phyloP scores from a whole-genome alignment of 495 filamentous ascomycete genomes.

The Trichoderma gamsii region DNA sequence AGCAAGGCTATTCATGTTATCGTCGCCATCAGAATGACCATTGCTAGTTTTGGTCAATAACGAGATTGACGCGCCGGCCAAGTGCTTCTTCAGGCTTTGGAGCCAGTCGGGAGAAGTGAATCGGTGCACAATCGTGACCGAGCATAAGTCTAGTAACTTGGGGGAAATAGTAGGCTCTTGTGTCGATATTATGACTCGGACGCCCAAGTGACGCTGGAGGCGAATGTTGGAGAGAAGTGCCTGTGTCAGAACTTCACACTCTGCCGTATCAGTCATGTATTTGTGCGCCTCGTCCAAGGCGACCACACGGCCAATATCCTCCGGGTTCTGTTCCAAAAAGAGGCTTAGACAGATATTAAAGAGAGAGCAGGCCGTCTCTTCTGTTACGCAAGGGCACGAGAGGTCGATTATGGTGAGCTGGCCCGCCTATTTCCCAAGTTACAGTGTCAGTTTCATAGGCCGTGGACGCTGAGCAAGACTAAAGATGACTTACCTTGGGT shows the following conservation, averaged over 20 bases:
- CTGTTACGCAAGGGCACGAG: slow-evolving; percentile 63
- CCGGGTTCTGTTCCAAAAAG: slow-evolving; percentile 48
- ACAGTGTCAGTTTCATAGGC: slow-evolving; percentile 13
- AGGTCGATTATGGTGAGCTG: slow-evolving; percentile 68
- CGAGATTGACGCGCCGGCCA: slow-evolving; percentile 45
- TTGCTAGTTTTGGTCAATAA: slow-evolving; percentile 8
- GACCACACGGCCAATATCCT: slow-evolving; percentile 33
- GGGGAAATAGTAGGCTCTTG: slow-evolving; percentile 75
- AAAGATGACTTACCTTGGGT: slow-evolving; percentile 21
- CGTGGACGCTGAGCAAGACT: slow-evolving; percentile 1
- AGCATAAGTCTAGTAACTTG: slow-evolving; percentile 61
- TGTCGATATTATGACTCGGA: slow-evolving; percentile 64
- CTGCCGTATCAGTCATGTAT: slow-evolving; percentile 35
- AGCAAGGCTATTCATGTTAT: slow-evolving; percentile 9
- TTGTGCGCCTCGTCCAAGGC: slow-evolving; percentile 40
- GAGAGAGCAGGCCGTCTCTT: slow-evolving; percentile 58
- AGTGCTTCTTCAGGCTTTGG: slow-evolving; percentile 50
- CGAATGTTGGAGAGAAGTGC: slow-evolving; percentile 59
- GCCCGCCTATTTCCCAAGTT: slow-evolving; percentile 34
- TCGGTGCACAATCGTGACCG: slow-evolving; percentile 67
- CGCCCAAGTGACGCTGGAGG: slow-evolving; percentile 62
- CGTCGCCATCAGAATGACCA: slow-evolving; percentile 9
- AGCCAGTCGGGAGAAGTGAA: slow-evolving; percentile 71
- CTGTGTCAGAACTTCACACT: slow-evolving; percentile 54
- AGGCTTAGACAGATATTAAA: slow-evolving; percentile 62